Evolutionary conservation across 2,329 filamentous ascomycete genomes (phyloP).

Genomic region (Pseudogymnoascus destructans): DNA sequence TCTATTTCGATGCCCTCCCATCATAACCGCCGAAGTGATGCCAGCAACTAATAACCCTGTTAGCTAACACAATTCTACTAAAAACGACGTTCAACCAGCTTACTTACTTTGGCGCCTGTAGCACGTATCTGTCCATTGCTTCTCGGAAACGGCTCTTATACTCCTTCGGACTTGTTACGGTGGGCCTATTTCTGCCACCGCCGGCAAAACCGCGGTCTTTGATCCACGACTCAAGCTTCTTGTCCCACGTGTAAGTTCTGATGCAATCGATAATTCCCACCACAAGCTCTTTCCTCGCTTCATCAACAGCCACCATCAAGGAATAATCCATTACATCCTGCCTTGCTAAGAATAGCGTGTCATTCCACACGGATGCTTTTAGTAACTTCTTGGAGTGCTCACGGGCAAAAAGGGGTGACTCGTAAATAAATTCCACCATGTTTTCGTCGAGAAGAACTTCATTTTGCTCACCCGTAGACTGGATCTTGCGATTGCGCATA

Average conservation of each 20-base stretch:
- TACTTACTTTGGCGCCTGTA: conserved; percentile 20
- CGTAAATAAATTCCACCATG: conserved; percentile 98
- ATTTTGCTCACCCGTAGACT: conserved; percentile 88
- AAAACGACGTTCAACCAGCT: not conserved
- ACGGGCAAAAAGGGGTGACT: conserved; percentile 85
- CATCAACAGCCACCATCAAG: conserved; percentile 95
- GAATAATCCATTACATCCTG: conserved; percentile 99
- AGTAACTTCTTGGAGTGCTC: conserved; percentile 94
- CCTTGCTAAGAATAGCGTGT: conserved; percentile 84
- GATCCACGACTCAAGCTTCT: conserved; percentile 99
- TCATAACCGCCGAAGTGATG: conserved; percentile 41
- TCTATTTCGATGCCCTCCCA: not conserved
- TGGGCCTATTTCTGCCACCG: conserved; percentile 69
- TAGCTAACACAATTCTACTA: not conserved
- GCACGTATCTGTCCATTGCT: conserved; percentile 78
- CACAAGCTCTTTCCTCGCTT: conserved; percentile 75
- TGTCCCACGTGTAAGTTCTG: conserved; percentile 97
- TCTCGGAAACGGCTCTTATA: conserved; percentile 94
- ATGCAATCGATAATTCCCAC: conserved; percentile 99
- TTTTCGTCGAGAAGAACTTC: conserved; percentile 96
- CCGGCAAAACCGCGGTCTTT: conserved; percentile 82
- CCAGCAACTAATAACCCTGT: conserved; percentile 45
- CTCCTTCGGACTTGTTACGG: conserved; percentile 88
- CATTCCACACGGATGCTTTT: conserved; percentile 87
- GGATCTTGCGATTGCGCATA: conserved; percentile 96